A percentile compares a stretch with the other conserved stretches of the same genome.
Evolutionary conservation across 2,329 filamentous ascomycete species (phyloP).

Genomic region (Cladobotryum protrusum): DNA sequence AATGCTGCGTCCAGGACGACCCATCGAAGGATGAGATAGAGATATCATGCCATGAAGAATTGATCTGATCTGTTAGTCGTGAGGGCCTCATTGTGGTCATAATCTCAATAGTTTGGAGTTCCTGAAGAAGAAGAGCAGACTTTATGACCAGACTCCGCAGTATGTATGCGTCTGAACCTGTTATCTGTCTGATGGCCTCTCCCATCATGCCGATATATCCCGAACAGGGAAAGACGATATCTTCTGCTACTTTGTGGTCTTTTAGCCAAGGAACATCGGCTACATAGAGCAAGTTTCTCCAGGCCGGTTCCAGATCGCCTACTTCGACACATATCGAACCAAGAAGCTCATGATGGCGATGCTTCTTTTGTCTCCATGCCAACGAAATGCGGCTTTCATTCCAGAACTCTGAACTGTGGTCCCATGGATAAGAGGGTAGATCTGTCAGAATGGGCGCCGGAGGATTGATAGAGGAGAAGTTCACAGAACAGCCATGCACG

Average conservation of each 20-base stretch:
- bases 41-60: conserved; percentile 14
- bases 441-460: conserved; percentile 12
- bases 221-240: conserved; percentile 33
- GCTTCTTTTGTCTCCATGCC: conserved; percentile 25
- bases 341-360: conserved; percentile 34
- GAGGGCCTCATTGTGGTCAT: conserved; percentile 10
- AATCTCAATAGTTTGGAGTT: conserved; percentile 10
- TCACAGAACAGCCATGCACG: conserved; percentile 15
- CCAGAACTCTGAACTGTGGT: conserved; percentile 29
- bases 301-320: conserved; percentile 12
- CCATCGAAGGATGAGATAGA: conserved; percentile 13
- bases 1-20: conserved; percentile 8
- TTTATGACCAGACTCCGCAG: conserved; percentile 11
- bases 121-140: conserved; percentile 7
- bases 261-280: conserved; percentile 28
- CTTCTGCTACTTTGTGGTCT: conserved; percentile 29
- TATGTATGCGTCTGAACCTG: conserved; percentile 9
- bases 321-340: conserved; percentile 5
- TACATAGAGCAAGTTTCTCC: conserved; percentile 17
- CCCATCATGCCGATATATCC: conserved; percentile 29
- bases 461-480: conserved; percentile 7
- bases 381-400: conserved; percentile 24
- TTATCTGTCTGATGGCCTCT: conserved; percentile 22
- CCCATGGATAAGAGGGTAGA: conserved; percentile 35
- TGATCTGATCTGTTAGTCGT: conserved; percentile 6